A percentile compares a stretch with the other conserved stretches of the same genome.
Conservation (phyloP, 1,139 yeast species). For the Sugiyamaella neomexicana region DNA sequence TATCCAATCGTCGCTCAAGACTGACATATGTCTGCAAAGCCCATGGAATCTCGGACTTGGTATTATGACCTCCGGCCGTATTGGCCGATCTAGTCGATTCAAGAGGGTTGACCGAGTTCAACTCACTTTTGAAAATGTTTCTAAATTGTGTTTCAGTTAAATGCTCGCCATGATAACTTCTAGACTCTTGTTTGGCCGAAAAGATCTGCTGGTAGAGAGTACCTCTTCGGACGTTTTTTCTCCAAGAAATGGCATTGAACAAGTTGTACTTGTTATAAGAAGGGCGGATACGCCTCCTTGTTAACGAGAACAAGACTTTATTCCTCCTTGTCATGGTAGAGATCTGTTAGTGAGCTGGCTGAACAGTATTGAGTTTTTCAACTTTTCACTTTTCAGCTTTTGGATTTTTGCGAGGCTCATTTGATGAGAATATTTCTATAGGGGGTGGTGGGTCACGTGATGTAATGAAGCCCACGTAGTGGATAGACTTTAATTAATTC, state of each 20-base stretch:
- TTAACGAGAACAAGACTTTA: conserved; percentile 31
- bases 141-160: conserved; percentile 83
- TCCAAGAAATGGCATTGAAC: conserved; percentile 64
- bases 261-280: conserved; percentile 91
- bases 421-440: too few relatives aligned
- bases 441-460: background rate
- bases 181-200: conserved; percentile 85
- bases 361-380: background rate
- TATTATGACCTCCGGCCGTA: conserved; percentile 34
- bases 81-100: conserved; percentile 28
- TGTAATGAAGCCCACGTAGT: too few relatives aligned
- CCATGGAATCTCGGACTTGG: conserved; percentile 55
- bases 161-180: conserved; percentile 96
- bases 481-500: too few relatives aligned
- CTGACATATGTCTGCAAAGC: conserved; percentile 86
- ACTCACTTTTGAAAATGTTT: conserved; percentile 65
- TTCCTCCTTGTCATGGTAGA: conserved; percentile 30
- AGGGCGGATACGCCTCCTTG: conserved; percentile 64
- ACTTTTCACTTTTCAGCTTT: background rate
- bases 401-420: background rate
- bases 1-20: conserved; percentile 83
- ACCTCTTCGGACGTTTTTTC: conserved; percentile 55
- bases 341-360: background rate
- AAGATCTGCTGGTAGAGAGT: conserved; percentile 88
- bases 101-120: conserved; percentile 78